These are phyloP conservation scores for Escallonia rubra DNA, from an alignment of 129 eudicot genomes.

Conservation along the genomic window DNA sequence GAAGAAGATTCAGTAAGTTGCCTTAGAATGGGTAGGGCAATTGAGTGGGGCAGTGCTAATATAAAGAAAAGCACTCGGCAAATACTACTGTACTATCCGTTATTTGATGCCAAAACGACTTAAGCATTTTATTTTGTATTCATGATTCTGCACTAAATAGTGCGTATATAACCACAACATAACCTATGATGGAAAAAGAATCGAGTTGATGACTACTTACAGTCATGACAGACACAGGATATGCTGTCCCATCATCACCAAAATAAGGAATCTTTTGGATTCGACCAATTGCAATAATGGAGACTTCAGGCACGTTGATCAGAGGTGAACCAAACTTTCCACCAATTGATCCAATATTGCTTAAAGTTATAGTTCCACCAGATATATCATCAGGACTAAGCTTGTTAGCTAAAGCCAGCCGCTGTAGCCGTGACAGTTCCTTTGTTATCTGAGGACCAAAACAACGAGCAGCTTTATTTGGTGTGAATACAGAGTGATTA, in stretches of 20 bases:
- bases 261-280: constrained; percentile 61
- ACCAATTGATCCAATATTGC: constrained; percentile 95
- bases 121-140: too few relatives aligned
- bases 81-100: too few relatives aligned
- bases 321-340: constrained; percentile 98
- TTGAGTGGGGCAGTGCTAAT: too few relatives aligned
- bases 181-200: too few relatives aligned
- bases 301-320: constrained; percentile 86
- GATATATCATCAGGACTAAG: constrained; percentile 75
- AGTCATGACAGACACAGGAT: constrained; percentile 68
- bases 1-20: too few relatives aligned
- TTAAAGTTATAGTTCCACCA: constrained; percentile 83
- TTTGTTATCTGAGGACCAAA: constrained; percentile 53
- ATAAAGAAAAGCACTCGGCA: too few relatives aligned
- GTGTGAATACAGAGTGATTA: background rate
- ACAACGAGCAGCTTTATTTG: background rate
- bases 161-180: too few relatives aligned
- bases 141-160: too few relatives aligned
- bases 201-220: constrained; percentile 28
- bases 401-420: constrained; percentile 79
- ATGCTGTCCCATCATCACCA: constrained; percentile 58
- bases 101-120: too few relatives aligned
- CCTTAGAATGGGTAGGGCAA: too few relatives aligned
- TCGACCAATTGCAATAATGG: constrained; percentile 84
- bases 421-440: constrained; percentile 72